phyloP scores from a whole-genome alignment of 345 rosid genomes.

The Arabis hirsuta region DNA sequence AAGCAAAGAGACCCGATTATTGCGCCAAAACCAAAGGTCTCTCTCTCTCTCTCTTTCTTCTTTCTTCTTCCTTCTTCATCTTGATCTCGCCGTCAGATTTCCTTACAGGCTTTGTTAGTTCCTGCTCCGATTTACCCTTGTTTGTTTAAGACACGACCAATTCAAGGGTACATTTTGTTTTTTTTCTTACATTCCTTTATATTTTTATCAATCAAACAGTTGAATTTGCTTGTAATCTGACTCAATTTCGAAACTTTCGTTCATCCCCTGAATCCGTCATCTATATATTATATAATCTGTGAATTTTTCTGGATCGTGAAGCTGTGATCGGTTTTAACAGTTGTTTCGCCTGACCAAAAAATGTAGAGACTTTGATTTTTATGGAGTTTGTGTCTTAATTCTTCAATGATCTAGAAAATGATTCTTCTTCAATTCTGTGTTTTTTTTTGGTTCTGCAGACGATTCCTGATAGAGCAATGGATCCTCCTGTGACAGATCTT shows the following conservation, averaged over 20 bases:
- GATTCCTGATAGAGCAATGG: constrained; percentile 38
- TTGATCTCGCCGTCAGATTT: constrained; percentile 31
- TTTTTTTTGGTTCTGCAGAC: constrained; percentile 1
- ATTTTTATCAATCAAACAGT: constrained; percentile 33
- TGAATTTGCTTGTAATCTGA: constrained; percentile 19
- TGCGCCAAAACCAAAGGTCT: constrained; percentile 45
- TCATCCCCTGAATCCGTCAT: constrained; percentile 1
- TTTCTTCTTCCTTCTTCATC: not conserved
- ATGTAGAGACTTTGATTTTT: constrained; percentile 16
- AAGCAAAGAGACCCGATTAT: constrained; percentile 31
- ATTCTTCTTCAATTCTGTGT: constrained; percentile 4
- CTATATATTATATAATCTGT: not conserved
- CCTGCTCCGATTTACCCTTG: constrained; percentile 14
- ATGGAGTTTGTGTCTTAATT: constrained; percentile 6
- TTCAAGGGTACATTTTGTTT: constrained; percentile 1
- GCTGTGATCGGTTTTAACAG: constrained; percentile 6
- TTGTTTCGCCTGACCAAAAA: not conserved
- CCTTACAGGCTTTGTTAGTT: constrained; percentile 25
- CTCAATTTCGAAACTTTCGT: constrained; percentile 2
- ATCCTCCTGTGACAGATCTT: constrained; percentile 51
- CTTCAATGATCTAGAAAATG: constrained; percentile 1
- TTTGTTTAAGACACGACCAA: constrained; percentile 24
- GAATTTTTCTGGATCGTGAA: constrained; percentile 15
- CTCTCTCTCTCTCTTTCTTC: not conserved
- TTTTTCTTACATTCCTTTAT: not conserved